Evolutionary conservation across 177 flowering plant species (phyloP).

Genomic region (Vitis hybrid): DNA sequence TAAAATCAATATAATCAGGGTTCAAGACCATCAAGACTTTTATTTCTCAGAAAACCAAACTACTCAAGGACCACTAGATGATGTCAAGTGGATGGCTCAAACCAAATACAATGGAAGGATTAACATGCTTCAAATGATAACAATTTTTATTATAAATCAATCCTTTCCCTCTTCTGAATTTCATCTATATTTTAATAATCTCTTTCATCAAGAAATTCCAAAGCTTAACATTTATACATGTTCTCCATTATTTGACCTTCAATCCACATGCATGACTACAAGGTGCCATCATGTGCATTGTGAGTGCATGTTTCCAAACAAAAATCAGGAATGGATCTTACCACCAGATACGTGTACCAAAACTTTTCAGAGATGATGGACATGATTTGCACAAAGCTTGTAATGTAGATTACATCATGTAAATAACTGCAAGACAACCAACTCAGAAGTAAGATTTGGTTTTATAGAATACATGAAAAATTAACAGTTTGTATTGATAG

Average conservation of each 20-base stretch:
- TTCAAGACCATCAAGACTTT: too few relatives aligned
- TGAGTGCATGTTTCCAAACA: not conserved
- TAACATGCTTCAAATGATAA: not conserved
- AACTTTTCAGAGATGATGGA: constrained; percentile 85
- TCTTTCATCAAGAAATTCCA: not conserved
- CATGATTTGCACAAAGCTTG: constrained; percentile 80
- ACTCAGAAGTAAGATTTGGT: constrained; percentile 5
- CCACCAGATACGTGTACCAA: constrained; percentile 92
- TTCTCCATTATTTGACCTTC: not conserved
- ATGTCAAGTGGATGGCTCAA: not conserved
- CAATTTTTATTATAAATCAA: not conserved
- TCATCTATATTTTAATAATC: not conserved
- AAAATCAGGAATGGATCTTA: constrained; percentile 34
- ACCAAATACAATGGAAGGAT: not conserved
- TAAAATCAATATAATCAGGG: too few relatives aligned
- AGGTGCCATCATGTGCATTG: not conserved
- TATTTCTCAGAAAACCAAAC: not conserved
- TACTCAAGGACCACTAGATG: not conserved
- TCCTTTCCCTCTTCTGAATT: not conserved
- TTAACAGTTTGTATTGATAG: not conserved
- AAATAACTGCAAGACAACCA: constrained; percentile 63
- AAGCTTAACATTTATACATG: not conserved
- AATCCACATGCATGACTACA: not conserved
- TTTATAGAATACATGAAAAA: not conserved
- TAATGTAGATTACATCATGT: constrained; percentile 93